Percentiles rank a stretch among this genome's conserved stretches.
Conservation (phyloP, 495 filamentous ascomycete genomes). For the Aspergillus kassunensis region DNA sequence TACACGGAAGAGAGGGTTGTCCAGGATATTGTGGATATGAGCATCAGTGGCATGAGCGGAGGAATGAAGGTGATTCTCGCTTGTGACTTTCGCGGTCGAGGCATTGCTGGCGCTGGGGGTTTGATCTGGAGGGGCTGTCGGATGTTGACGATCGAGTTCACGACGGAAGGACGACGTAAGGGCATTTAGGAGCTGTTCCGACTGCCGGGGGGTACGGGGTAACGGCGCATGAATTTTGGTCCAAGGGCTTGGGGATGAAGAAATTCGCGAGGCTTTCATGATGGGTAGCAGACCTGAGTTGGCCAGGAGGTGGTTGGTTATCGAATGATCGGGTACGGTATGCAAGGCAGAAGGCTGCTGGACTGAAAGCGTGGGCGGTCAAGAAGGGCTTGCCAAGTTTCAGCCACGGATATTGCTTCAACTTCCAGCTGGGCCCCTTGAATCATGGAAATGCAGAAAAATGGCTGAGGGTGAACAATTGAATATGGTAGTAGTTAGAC, state of each 20-base stretch:
- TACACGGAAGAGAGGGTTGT: conserved; percentile 58
- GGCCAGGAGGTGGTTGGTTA: neutral
- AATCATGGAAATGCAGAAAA: no score
- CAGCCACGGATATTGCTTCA: no score
- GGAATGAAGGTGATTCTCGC: conserved; percentile 21
- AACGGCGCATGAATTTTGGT: conserved; percentile 68
- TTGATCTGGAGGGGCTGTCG: conserved; percentile 28
- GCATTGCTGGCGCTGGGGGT: conserved; percentile 14
- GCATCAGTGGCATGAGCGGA: conserved; percentile 42
- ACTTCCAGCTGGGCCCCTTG: neutral
- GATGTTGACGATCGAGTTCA: conserved; percentile 66
- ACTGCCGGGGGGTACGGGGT: conserved; percentile 59
- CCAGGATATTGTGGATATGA: conserved; percentile 63
- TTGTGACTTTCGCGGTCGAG: neutral
- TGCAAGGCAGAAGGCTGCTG: neutral
- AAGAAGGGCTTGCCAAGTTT: conserved; percentile 15
- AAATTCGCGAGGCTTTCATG: conserved; percentile 42
- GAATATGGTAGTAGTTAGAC: no score
- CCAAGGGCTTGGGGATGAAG: conserved; percentile 46
- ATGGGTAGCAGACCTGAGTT: no score
- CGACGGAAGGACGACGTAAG: conserved; percentile 74
- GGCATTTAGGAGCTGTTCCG: conserved; percentile 61
- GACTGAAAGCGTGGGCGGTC: conserved; percentile 13
- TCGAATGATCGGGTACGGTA: neutral
- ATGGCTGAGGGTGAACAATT: neutral